These are phyloP conservation scores for Rhodotorula kratochvilovae DNA, from an alignment of 768 basidiomycete species.

Conservation along the genomic window DNA sequence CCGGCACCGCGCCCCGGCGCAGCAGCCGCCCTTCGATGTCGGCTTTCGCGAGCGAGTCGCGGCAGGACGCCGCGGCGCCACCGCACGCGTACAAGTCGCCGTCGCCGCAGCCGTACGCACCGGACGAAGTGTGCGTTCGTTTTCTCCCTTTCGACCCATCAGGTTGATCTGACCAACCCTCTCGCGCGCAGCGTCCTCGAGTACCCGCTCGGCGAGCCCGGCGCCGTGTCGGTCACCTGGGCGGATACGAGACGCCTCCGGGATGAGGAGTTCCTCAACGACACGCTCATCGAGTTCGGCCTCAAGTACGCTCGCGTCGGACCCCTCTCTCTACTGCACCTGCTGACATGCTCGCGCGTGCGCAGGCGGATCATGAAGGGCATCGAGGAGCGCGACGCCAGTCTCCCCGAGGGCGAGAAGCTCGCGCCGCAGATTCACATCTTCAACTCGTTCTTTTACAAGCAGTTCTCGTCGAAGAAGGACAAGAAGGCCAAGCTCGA, in stretches of 20 bases:
- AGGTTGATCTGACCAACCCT: background rate
- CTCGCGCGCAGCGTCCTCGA: constrained; percentile 19
- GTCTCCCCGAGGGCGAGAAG: constrained; percentile 17
- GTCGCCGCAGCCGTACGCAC: background rate
- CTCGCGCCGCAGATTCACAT: constrained; percentile 73
- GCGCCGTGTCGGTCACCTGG: constrained; percentile 71
- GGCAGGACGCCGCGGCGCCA: background rate
- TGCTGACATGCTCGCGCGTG: background rate
- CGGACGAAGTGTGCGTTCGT: constrained; percentile 15
- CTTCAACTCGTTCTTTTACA: constrained; percentile 97
- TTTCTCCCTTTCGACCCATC: background rate
- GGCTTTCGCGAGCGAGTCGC: background rate
- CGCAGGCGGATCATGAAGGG: constrained; percentile 58
- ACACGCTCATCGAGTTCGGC: constrained; percentile 93
- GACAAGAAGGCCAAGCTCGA: background rate
- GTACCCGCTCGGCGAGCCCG: constrained; percentile 45
- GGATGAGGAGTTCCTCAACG: constrained; percentile 84
- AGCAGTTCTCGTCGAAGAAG: constrained; percentile 70
- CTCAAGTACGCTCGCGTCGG: constrained; percentile 62
- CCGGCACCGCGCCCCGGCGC: background rate
- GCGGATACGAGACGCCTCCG: constrained; percentile 70
- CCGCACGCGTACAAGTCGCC: background rate
- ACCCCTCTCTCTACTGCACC: background rate
- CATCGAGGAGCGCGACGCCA: constrained; percentile 50
- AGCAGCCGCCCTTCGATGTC: background rate